Percentiles rank a stretch among this genome's conserved stretches.
phyloP scores from a whole-genome alignment of 2,329 filamentous ascomycete species.

The Trematosphaeria pertusa region DNA sequence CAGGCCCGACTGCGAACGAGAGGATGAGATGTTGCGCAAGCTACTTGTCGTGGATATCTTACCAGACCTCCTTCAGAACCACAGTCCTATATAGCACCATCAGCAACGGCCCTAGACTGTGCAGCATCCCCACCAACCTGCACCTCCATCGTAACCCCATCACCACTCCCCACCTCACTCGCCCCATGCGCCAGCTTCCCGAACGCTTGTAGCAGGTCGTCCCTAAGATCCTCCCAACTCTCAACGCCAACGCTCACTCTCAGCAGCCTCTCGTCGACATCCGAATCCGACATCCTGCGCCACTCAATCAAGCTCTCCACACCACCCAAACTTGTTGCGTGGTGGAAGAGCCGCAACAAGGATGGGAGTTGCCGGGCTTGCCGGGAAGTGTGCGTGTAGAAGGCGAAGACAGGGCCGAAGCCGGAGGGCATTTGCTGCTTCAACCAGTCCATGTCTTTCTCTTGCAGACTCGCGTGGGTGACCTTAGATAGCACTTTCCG shows the following conservation, averaged over 20 bases:
- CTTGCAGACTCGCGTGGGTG: conserved; percentile 81
- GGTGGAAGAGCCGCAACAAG: conserved; percentile 83
- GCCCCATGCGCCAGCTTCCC: conserved; percentile 20
- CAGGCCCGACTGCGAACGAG: no score
- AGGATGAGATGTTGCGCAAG: no score
- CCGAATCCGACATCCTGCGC: conserved; percentile 84
- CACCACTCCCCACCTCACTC: background rate
- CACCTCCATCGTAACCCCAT: conserved; percentile 13
- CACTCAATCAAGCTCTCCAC: conserved; percentile 98
- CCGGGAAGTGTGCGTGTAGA: conserved; percentile 67
- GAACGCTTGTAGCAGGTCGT: conserved; percentile 64
- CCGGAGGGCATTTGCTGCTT: conserved; percentile 88
- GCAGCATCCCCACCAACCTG: conserved; percentile 31
- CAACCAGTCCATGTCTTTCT: conserved; percentile 70
- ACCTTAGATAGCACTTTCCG: conserved; percentile 66
- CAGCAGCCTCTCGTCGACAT: conserved; percentile 74
- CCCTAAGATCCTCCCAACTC: conserved; percentile 80
- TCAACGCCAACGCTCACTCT: conserved; percentile 88
- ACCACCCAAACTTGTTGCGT: conserved; percentile 91
- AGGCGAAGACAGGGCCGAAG: conserved; percentile 85
- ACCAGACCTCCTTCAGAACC: no score
- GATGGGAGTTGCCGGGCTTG: conserved; percentile 75
- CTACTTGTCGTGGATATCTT: no score
- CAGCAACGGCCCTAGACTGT: conserved; percentile 18
- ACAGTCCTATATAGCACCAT: conserved; percentile 29